A percentile compares a stretch with the other conserved stretches of the same genome.
phyloP scores from a whole-genome alignment of 768 basidiomycete species.

The Russula sp. region DNA sequence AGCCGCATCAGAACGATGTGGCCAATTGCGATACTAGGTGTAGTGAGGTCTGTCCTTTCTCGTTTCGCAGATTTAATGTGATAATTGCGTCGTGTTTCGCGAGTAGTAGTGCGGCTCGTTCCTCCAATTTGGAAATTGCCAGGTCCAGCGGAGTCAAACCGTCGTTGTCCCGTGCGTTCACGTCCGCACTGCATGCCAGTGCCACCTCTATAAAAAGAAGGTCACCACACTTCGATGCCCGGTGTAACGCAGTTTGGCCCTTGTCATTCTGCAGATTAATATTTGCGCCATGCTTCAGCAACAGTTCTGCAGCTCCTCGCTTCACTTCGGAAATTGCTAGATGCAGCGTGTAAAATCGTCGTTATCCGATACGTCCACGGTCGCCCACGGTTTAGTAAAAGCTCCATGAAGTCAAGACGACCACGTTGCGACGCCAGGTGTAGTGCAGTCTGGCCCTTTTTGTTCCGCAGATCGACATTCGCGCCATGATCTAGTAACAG shows the following conservation, averaged over 20 bases:
- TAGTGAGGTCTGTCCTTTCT: too few relatives aligned
- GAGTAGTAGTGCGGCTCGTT: not conserved
- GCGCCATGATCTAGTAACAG: not conserved
- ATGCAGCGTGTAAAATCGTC: not conserved
- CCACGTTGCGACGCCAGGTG: not conserved
- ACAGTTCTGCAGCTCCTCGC: too few relatives aligned
- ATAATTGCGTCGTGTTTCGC: not conserved
- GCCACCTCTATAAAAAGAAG: too few relatives aligned
- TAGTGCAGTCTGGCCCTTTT: conserved; percentile 26
- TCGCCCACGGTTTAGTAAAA: not conserved
- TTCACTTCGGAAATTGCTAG: not conserved
- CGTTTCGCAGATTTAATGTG: not conserved
- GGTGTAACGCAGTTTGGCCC: not conserved
- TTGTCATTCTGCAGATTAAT: not conserved
- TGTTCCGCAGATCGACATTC: not conserved
- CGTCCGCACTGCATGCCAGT: too few relatives aligned
- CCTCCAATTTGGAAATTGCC: too few relatives aligned
- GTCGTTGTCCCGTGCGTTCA: not conserved
- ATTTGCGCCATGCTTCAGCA: too few relatives aligned
- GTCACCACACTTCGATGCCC: too few relatives aligned
- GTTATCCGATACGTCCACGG: not conserved
- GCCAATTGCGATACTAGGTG: too few relatives aligned
- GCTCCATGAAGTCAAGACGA: not conserved
- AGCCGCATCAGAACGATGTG: not conserved
- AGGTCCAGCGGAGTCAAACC: conserved; percentile 22